A percentile compares a stretch with the other conserved stretches of the same genome.
Evolutionary conservation across 2,329 filamentous ascomycete genomes (phyloP).

Genomic region (Cordyceps cicadae): DNA sequence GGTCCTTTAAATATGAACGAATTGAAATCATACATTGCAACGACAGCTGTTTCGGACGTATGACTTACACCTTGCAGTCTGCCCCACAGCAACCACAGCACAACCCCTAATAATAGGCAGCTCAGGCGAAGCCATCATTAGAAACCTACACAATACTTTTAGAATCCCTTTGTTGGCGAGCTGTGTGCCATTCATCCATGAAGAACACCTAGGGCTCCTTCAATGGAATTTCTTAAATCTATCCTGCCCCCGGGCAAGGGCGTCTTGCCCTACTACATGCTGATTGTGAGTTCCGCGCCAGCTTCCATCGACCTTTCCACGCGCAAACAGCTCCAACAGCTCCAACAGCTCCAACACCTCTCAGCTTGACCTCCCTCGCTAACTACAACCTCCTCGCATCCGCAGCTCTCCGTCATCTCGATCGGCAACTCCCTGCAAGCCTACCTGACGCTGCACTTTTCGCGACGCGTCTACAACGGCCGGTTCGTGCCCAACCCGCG

Average conservation of each 20-base stretch:
- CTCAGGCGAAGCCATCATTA: not conserved
- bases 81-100: not conserved
- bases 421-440: conserved; percentile 79
- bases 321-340: not conserved
- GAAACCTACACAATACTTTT: not conserved
- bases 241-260: conserved; percentile 44
- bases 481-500: conserved; percentile 45
- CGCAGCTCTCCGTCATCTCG: conserved; percentile 71
- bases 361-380: not conserved
- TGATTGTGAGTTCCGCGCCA: conserved; percentile 35
- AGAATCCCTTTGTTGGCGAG: not conserved
- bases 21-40: no score
- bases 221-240: conserved; percentile 38
- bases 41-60: no score
- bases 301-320: not conserved
- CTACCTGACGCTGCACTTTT: conserved; percentile 71
- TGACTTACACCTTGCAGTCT: not conserved
- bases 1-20: no score
- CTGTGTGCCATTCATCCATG: not conserved
- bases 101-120: no score
- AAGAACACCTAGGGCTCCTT: not conserved
- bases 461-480: conserved; percentile 77
- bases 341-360: not conserved
- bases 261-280: conserved; percentile 51
- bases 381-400: conserved; percentile 5